Conservation (phyloP, 2,329 filamentous ascomycete species). For the Alternaria triticimaculans region DNA sequence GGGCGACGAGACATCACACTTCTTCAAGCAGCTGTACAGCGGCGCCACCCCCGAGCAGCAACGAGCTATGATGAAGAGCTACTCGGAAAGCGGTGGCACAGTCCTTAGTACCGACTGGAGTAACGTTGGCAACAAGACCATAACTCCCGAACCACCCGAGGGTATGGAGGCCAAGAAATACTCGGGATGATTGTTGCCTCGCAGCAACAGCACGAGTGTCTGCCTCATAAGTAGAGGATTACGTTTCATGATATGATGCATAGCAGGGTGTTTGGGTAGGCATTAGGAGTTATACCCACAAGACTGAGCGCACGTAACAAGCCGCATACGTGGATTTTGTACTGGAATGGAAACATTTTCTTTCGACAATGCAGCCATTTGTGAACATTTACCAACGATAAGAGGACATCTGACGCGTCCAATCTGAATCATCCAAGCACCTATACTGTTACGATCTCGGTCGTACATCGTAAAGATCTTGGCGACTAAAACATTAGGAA, state of each 20-base stretch:
- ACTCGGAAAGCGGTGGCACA: slow-evolving; percentile 91
- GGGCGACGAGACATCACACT: slow-evolving; percentile 73
- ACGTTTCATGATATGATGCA: slow-evolving; percentile 1
- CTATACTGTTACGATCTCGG: background rate
- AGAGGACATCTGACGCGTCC: background rate
- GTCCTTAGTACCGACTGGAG: slow-evolving; percentile 90
- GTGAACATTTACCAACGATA: background rate
- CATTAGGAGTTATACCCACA: background rate
- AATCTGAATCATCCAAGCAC: background rate
- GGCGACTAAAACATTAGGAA: background rate
- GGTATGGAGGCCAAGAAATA: slow-evolving; percentile 79
- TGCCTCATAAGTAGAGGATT: background rate
- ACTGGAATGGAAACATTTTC: background rate
- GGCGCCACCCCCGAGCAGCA: slow-evolving; percentile 77
- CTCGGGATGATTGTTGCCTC: slow-evolving; percentile 6
- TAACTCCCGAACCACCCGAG: slow-evolving; percentile 76
- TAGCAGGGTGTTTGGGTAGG: slow-evolving; percentile 12
- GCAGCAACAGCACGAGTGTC: background rate
- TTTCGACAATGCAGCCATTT: background rate
- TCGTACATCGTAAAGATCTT: background rate
- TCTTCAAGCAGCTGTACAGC: slow-evolving; percentile 91
- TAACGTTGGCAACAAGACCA: slow-evolving; percentile 74
- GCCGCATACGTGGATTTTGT: background rate
- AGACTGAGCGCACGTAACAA: background rate
- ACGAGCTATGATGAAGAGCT: slow-evolving; percentile 98